Conservation (phyloP, 2,329 filamentous ascomycete species). For the Claviceps fusiformis region DNA sequence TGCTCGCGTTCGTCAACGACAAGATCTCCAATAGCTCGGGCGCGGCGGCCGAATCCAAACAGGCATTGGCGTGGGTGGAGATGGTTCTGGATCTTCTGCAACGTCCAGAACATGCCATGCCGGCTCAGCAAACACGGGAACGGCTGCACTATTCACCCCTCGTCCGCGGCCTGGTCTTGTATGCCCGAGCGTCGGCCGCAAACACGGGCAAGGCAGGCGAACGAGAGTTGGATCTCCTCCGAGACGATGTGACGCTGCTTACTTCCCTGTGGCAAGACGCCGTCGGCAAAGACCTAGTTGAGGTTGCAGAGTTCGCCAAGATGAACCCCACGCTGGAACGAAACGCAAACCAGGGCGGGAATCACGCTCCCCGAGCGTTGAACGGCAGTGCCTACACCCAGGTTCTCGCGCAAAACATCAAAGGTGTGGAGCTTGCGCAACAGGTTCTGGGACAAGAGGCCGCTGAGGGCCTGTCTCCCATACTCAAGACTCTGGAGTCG, state of each 20-base stretch:
- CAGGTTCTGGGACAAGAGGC: slow-evolving; percentile 23
- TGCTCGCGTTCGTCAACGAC: slow-evolving; percentile 17
- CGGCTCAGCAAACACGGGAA: slow-evolving; percentile 7
- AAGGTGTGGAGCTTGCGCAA: slow-evolving; percentile 31
- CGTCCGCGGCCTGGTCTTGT: slow-evolving; percentile 19
- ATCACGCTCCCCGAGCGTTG: slow-evolving; percentile 8
- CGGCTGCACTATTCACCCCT: slow-evolving; percentile 14
- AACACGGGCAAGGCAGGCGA: slow-evolving; percentile 14
- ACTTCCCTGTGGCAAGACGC: slow-evolving; percentile 14
- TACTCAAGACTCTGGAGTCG: slow-evolving; percentile 23
- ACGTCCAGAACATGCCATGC: slow-evolving; percentile 23
- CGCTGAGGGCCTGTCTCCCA: slow-evolving; percentile 19
- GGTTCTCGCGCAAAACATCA: slow-evolving; percentile 19
- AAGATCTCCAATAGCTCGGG: slow-evolving; percentile 27
- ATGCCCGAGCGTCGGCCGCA: slow-evolving; percentile 14
- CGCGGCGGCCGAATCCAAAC: slow-evolving; percentile 21
- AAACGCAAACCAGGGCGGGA: background rate
- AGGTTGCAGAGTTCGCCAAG: slow-evolving; percentile 12
- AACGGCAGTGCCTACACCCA: slow-evolving; percentile 15
- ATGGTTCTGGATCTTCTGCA: slow-evolving; percentile 36
- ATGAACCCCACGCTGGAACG: slow-evolving; percentile 12
- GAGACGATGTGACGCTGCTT: slow-evolving; percentile 17
- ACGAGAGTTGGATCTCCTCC: slow-evolving; percentile 13
- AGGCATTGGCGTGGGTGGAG: slow-evolving; percentile 32
- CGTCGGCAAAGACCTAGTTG: slow-evolving; percentile 9